Base-by-base conservation (phyloP, 345 rosid genomes). In the Cardamine resedifolia region DNA sequence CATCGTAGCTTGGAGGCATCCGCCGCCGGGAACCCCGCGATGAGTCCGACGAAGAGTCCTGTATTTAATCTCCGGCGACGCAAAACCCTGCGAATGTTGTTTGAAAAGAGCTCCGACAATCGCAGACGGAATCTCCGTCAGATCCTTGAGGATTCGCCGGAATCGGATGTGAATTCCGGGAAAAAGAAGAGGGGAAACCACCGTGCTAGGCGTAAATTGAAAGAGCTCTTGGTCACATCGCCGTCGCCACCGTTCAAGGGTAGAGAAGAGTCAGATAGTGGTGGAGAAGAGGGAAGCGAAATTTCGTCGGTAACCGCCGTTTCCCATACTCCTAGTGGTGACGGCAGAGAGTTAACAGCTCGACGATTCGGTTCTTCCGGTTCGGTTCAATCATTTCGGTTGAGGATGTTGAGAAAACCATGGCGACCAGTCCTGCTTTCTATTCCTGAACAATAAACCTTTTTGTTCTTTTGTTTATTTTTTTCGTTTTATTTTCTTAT, bases 381-480 rank as follows among this genome's bases (percentile, higher is more conserved):
- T 65, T 55, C 73, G 68, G 57, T 72, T 57, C 76, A 71, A 23
- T 61, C 62, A 58, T 71, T 77, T 70, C 77, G 77, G 73, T 65
- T 65, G 2, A 77, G 64, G 43, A 65, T 71, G 49, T 60, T 71
- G 64, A 77, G 73, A 44, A 77, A 66, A 51, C 68, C 64, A 3
- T 77, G 80, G 80, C 73, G 73, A 77, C 80, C 80, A 49, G 63
- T 77, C 4, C 16, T 77, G 43, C 21, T 71, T 66, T 23, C 80
- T 6, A 77, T 77, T 72, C 77, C 77, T 58, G 77, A 77, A 48
- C 79, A 76, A 66, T 14, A 47, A 14, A 51, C 52, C 18, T 1
- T 44, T 21, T 21, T 28, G 2, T 38, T 27, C 10, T 18, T 26
- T 48, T 9, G 4, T 30, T 47, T 15, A 5, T 73, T 23, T 56